Evolutionary conservation across 306 rosid genomes (phyloP).

Genomic region (Myrica gale): DNA sequence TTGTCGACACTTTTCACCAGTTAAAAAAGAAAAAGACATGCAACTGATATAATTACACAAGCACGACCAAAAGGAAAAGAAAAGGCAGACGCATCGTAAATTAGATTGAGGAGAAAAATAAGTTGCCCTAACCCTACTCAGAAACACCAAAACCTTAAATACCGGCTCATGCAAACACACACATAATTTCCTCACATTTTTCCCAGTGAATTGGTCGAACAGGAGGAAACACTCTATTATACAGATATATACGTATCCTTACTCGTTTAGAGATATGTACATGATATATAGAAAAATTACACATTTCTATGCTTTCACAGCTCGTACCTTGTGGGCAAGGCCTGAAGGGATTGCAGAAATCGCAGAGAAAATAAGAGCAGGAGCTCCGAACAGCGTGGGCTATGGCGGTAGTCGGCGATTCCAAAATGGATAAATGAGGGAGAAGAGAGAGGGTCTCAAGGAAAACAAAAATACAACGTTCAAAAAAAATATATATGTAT

Average conservation of each 20-base stretch:
- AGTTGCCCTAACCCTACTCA: neutral
- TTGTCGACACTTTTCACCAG: neutral
- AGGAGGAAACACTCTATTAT: neutral
- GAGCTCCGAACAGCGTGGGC: neutral
- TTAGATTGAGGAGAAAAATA: neutral
- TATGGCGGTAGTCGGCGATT: slow-evolving; percentile 10
- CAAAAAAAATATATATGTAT: neutral
- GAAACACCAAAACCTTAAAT: neutral
- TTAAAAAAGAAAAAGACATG: neutral
- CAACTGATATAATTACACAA: too few species aligned
- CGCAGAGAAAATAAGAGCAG: neutral
- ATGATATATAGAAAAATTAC: neutral
- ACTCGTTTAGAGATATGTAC: neutral
- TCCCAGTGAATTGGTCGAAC: neutral
- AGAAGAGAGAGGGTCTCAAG: neutral
- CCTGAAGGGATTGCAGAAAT: neutral
- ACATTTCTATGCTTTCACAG: too few species aligned
- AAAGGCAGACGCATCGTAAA: neutral
- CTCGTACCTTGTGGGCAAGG: neutral
- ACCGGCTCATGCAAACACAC: slow-evolving; percentile 16
- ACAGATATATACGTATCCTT: neutral
- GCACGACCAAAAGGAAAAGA: too few species aligned
- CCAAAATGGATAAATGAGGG: slow-evolving; percentile 1
- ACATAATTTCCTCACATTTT: neutral
- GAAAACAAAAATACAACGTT: neutral